Base-by-base conservation (phyloP, 345 rosid genomes). In the Populus davidiana region DNA sequence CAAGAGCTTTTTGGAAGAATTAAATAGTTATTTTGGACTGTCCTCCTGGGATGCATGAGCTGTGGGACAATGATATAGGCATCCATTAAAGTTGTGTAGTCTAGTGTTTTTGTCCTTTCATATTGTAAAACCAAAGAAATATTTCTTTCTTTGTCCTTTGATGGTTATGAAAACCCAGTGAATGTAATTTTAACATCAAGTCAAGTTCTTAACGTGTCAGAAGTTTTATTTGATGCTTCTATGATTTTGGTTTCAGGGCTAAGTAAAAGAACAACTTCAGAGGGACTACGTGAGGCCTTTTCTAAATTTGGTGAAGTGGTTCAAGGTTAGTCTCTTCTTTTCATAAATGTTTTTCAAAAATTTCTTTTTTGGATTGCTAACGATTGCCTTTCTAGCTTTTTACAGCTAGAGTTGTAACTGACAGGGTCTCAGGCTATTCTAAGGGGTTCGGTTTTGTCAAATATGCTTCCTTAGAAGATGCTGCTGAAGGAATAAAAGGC, bases 381-480 rank as follows among this genome's bases (percentile, higher is more conserved):
- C 21, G 62, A 54, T 35, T 79, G 29, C 65, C 1, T 27, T 35
- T 70, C 68, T 79, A 73, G 36, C 33, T 74, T 14, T 82, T 61
- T 56, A 18, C 84, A 96, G 98, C 98, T 62, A 86, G 84, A 81
- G 95, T 96, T 49, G 97, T 94, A 75, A 84, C 90, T 44, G 98
- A 94, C 75, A 85, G 94, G 54, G 89, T 75, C 61, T 90, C 98
- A 12, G 97, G 97, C 74, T 90, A 85, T 85, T 93, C 98, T 1
- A 94, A 90, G 86, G 99, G 99, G 16, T 96, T 88, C 86, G 98
- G 98, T 69, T 96, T 96, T 85, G 97, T 96, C 62, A 89, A 86
- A 76, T 94, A 93, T 81, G 83, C 88, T 65, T 89, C 87, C 35
- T 49, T 92, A 69, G 95, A 93, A 72, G 97, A 91, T 78, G 97